A percentile compares a stretch with the other conserved stretches of the same genome.
phyloP scores from a whole-genome alignment of 805 yeast species.

The Candida corydali region DNA sequence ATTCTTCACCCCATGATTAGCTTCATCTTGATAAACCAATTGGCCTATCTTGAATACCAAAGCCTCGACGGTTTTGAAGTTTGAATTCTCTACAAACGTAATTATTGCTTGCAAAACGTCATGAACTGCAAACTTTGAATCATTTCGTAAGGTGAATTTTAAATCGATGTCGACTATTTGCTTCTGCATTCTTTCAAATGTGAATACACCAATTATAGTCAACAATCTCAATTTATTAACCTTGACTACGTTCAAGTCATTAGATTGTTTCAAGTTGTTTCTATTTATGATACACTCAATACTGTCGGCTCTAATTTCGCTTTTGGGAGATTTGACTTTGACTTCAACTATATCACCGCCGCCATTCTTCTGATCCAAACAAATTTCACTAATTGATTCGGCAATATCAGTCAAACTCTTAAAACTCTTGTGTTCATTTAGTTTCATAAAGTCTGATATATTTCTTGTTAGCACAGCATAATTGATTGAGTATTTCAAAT shows the following conservation, averaged over 20 bases:
- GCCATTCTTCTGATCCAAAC: constrained; percentile 39
- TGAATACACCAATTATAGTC: constrained; percentile 89
- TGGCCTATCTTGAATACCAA: constrained; percentile 71
- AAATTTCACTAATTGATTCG: constrained; percentile 40
- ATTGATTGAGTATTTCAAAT: constrained; percentile 76
- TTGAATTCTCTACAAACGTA: constrained; percentile 66
- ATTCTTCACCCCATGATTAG: constrained; percentile 21
- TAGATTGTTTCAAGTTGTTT: constrained; percentile 13
- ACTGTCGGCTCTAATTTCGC: constrained; percentile 54
- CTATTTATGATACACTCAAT: constrained; percentile 41
- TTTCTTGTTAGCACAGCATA: constrained; percentile 80
- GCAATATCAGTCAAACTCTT: constrained; percentile 45
- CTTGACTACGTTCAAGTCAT: constrained; percentile 10
- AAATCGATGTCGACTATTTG: constrained; percentile 73
- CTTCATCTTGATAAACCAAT: constrained; percentile 42
- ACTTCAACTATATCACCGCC: constrained; percentile 45
- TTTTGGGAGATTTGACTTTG: constrained; percentile 44
- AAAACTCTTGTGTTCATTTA: constrained; percentile 36
- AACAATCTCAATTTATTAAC: constrained; percentile 55
- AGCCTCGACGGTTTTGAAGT: constrained; percentile 92
- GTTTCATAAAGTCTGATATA: constrained; percentile 49
- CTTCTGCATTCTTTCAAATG: constrained; percentile 77
- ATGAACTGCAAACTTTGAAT: constrained; percentile 35
- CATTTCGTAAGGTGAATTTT: constrained; percentile 20
- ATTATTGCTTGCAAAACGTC: constrained; percentile 46